Conservation (phyloP, 2,329 filamentous ascomycete species). For the Diplodia mutila region DNA sequence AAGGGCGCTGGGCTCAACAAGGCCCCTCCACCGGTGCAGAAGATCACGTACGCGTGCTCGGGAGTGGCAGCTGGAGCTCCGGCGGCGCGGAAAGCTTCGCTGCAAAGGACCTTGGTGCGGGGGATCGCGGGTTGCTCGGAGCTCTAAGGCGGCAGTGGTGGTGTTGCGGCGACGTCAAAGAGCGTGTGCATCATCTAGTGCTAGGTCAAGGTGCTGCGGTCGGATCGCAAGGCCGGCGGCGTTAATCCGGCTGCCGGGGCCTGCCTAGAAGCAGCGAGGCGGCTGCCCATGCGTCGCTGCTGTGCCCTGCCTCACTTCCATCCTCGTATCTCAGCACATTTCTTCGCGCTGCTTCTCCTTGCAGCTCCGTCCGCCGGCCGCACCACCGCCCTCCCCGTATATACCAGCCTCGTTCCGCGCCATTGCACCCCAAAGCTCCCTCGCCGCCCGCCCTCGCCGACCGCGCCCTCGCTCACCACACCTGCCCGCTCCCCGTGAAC, state of each 20-base stretch:
- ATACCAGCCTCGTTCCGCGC: slow-evolving; percentile 16
- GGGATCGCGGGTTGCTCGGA: slow-evolving; percentile 9
- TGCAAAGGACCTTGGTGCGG: background rate
- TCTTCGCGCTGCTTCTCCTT: slow-evolving; percentile 23
- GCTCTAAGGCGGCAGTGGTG: slow-evolving; percentile 7
- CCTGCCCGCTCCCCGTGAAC: slow-evolving; percentile 12
- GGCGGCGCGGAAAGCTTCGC: slow-evolving; percentile 9
- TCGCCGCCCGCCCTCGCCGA: slow-evolving; percentile 19
- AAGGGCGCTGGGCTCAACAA: slow-evolving; percentile 18
- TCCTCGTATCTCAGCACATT: slow-evolving; percentile 24
- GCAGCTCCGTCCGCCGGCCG: slow-evolving; percentile 19
- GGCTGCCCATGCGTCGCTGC: slow-evolving; percentile 9
- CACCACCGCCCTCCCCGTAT: slow-evolving; percentile 16
- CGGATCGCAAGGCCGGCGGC: background rate
- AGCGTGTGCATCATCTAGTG: slow-evolving; percentile 20
- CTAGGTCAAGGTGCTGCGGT: slow-evolving; percentile 13
- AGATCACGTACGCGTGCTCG: slow-evolving; percentile 19
- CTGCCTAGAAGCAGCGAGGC: background rate
- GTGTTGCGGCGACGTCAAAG: slow-evolving; percentile 16
- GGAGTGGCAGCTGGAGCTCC: slow-evolving; percentile 6
- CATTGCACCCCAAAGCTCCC: slow-evolving; percentile 15
- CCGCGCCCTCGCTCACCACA: slow-evolving; percentile 13
- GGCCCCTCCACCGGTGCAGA: slow-evolving; percentile 19
- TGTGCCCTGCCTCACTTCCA: slow-evolving; percentile 22
- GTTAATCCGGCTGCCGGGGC: background rate